Percentiles rank a stretch among this genome's conserved stretches.
These are phyloP conservation scores for Lithospermum erythrorhizon DNA, from an alignment of 257 asterid species.

Conservation along the genomic window DNA sequence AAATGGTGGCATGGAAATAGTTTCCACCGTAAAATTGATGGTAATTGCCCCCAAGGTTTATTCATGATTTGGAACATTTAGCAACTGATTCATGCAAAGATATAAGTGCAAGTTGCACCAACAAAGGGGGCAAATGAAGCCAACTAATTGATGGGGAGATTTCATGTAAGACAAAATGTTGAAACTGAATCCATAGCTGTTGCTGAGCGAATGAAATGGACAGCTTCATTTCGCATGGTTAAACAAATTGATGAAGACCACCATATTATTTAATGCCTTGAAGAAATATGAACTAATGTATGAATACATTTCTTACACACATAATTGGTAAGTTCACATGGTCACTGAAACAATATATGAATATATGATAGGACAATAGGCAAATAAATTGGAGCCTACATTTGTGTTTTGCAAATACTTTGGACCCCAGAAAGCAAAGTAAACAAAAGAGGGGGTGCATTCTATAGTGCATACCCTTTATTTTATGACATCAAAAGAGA, in stretches of 20 bases:
- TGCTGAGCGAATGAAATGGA: neutral
- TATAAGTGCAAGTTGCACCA: too few species aligned
- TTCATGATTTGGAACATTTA: too few species aligned
- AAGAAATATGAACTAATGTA: neutral
- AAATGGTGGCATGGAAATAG: too few species aligned
- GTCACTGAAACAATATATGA: neutral
- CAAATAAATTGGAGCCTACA: neutral
- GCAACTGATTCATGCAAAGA: too few species aligned
- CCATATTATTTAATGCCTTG: neutral
- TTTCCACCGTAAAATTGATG: too few species aligned
- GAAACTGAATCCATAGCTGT: neutral
- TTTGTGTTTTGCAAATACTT: neutral
- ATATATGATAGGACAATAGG: neutral
- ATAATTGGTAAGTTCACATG: neutral
- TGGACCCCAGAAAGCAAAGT: slow-evolving; percentile 1
- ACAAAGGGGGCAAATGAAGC: too few species aligned
- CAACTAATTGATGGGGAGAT: neutral
- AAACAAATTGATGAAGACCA: neutral
- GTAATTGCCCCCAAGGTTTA: too few species aligned
- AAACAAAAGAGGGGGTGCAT: neutral
- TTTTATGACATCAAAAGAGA: slow-evolving; percentile 6
- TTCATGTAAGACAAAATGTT: neutral
- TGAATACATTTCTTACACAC: neutral
- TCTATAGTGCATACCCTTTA: neutral
- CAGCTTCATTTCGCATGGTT: neutral